Evolutionary conservation across 768 basidiomycete genomes (phyloP).

Genomic region (Collybia sordida): DNA sequence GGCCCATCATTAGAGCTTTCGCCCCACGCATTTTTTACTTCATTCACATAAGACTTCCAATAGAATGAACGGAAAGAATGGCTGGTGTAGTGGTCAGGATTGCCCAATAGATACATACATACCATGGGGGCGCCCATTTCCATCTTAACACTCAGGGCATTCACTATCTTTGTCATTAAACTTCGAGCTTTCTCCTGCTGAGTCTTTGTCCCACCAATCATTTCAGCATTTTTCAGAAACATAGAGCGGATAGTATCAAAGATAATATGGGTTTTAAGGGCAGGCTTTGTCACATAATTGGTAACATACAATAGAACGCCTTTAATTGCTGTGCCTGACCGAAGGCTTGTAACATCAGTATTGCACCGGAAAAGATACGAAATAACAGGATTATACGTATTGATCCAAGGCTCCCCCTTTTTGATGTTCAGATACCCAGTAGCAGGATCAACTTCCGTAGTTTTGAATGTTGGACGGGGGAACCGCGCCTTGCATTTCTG

Average conservation of each 20-base stretch:
- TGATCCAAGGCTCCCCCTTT: conserved; percentile 34
- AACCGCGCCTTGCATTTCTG: conserved; percentile 32
- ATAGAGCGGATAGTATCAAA: conserved; percentile 30
- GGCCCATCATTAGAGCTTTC: background rate
- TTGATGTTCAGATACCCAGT: conserved; percentile 28
- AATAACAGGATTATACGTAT: conserved; percentile 26
- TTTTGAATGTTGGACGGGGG: conserved; percentile 21
- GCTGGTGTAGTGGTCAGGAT: conserved; percentile 38
- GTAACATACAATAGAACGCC: conserved; percentile 36
- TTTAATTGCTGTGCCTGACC: conserved; percentile 40
- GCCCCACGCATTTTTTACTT: conserved; percentile 16
- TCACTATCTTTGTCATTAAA: conserved; percentile 34
- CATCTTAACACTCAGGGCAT: no score
- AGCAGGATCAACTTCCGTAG: conserved; percentile 20
- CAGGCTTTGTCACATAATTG: conserved; percentile 42
- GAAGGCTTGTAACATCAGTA: conserved; percentile 34
- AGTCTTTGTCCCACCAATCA: conserved; percentile 10
- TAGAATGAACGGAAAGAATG: conserved; percentile 30
- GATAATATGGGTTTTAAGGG: conserved; percentile 35
- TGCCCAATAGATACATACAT: conserved; percentile 28
- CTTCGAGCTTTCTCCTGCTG: conserved; percentile 6
- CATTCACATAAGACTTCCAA: conserved; percentile 30
- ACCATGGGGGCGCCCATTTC: conserved; percentile 32
- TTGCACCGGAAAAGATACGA: conserved; percentile 36
- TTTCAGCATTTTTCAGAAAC: conserved; percentile 21